A percentile compares a stretch with the other conserved stretches of the same genome.
Conservation (phyloP, 306 rosid species). For the Mucuna pruriens region DNA sequence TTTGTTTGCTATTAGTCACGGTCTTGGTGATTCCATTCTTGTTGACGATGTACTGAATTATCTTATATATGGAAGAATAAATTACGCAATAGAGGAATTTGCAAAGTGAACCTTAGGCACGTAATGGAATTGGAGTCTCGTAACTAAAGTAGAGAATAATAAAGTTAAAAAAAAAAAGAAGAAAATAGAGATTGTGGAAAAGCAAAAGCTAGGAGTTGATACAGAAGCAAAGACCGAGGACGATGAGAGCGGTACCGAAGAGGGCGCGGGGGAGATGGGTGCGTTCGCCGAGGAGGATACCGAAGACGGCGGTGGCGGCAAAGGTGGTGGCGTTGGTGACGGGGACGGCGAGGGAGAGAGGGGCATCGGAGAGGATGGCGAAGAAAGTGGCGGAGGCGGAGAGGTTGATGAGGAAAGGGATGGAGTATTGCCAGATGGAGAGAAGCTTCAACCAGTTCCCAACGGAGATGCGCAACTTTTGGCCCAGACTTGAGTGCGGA, state of each 20-base stretch:
- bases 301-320: slow-evolving; percentile 81
- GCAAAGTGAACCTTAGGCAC: slow-evolving; percentile 5
- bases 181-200: background rate
- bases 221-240: slow-evolving; percentile 78
- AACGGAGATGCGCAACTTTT: slow-evolving; percentile 45
- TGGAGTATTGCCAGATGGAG: slow-evolving; percentile 79
- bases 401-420: slow-evolving; percentile 77
- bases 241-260: slow-evolving; percentile 74
- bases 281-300: slow-evolving; percentile 70
- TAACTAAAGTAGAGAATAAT: background rate
- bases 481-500: slow-evolving; percentile 4
- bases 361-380: slow-evolving; percentile 73
- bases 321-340: slow-evolving; percentile 96
- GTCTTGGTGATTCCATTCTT: slow-evolving; percentile 39
- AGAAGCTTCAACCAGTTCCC: slow-evolving; percentile 80
- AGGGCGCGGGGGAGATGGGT: slow-evolving; percentile 64
- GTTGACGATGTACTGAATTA: background rate
- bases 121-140: background rate
- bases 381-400: slow-evolving; percentile 95
- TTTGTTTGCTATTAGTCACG: slow-evolving; percentile 16
- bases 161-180: background rate
- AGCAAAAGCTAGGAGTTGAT: slow-evolving; percentile 43
- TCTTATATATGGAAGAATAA: slow-evolving; percentile 15
- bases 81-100: background rate
- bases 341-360: slow-evolving; percentile 87